Conservation (phyloP, 257 asterid species). For the Solanum bulbocastanum region DNA sequence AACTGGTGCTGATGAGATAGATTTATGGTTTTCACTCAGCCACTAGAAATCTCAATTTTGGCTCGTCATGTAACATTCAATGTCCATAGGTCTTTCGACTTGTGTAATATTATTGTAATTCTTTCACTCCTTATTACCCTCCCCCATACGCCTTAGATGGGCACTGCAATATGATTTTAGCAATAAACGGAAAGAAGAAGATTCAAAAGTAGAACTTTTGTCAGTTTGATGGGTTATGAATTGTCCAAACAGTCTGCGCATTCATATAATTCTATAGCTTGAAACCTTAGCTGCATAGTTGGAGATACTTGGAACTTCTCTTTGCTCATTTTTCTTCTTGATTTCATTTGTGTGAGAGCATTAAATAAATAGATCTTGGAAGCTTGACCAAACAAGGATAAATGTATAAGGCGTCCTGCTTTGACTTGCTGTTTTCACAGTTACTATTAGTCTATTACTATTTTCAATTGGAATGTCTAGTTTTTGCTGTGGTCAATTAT, state of each 20-base stretch:
- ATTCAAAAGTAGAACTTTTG: not conserved
- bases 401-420: not conserved
- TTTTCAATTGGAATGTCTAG: not conserved
- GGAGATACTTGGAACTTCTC: not conserved
- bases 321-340: not conserved
- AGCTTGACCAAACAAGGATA: not conserved
- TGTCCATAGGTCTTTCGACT: not conserved
- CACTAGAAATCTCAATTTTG: not conserved
- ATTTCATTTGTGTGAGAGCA: not conserved
- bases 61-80: not conserved
- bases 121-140: not conserved
- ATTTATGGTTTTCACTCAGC: not conserved
- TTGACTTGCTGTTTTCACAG: not conserved
- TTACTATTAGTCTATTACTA: not conserved
- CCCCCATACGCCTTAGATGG: not conserved
- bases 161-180: not conserved
- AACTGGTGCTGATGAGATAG: not conserved
- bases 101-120: not conserved
- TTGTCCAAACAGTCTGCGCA: not conserved
- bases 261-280: not conserved
- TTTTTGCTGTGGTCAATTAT: not conserved
- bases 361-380: not conserved
- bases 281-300: not conserved
- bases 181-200: not conserved
- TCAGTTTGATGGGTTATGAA: not conserved